Evolutionary conservation across 768 basidiomycete genomes (phyloP), one percentile per base, ranked within the genome.

Genomic region (Pulveroboletus sp.): DNA sequence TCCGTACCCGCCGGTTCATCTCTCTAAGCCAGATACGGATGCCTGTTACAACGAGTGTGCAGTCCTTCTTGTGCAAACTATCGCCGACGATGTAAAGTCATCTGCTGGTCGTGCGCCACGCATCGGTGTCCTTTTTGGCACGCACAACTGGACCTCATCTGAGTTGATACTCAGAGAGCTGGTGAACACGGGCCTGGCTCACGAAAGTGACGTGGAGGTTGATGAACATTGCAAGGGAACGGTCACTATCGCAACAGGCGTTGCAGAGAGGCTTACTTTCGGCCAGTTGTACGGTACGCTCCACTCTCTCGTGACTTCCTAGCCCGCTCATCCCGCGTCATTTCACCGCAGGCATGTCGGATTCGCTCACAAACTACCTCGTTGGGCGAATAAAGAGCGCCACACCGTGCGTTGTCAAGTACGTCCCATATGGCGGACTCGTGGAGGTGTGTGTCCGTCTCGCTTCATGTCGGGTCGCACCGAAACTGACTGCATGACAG

Each of bases 321-420:
- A 7, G 35, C 4, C 11, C 14, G 7, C 17, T 24, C 8, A 5
- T 46, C 45, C 31, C 21, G 58, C 39, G 28, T 44, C 6, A 49
- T 39, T 51, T 42, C 27, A 18, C 21, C 49, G 28, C 46, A 92
- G 90, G 92, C 5, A 94, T 96, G 91, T 80, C 82, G 37, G 91
- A 93, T 58, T 80, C 83, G 39, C 69, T 96, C 45, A 89, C 89
- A 3, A 76, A 89, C 52, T 76, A 80, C 57, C 71, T 94, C 17
- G 84, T 83, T 2, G 66, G 70, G 2, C 76, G 73, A 31, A 82
- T 81, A 18, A 71, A 64, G 45, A 65, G 68, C 36, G 54, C 74
- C 15, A 71, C 74, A n/a, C 91, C 93, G 0, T 78, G 89, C 47
- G 81, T 89, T 0, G 76, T 92, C 69, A 95, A 95, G 78, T 85